Base-by-base conservation (phyloP, 352 stramenopile species). In the Globisporangium cederbergense region DNA sequence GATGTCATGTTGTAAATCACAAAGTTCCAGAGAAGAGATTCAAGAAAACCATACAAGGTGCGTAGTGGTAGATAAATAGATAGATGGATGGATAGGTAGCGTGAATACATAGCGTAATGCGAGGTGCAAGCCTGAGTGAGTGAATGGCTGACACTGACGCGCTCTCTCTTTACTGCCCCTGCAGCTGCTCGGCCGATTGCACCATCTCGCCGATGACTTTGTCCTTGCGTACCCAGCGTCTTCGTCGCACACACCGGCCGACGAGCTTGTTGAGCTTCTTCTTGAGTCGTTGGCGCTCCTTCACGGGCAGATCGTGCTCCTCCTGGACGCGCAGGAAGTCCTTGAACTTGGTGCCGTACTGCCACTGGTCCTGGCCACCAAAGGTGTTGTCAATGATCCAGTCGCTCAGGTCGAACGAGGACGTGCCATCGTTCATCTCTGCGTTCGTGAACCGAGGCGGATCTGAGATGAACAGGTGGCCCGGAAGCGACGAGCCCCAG, bases 311-410 rank as follows among this genome's bases (percentile, higher is more conserved):
- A 22, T 79, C 63, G 8, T 65, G 60, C n/a, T 78, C 74, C 40
- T 90, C 70, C n/a, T 81, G 78, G 4, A 82, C 81, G 1, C 81
- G 79, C 58, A 91, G 54, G 22, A 91, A 93, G 63, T 95, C 86
- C 66, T 91, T 89, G 64, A 95, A 93, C 66, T 85, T 90, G 22
- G 84, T 93, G 6, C 79, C 84, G 72, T 95, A 93, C 45, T 95
- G 79, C 86, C 86, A 95, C 60, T 93, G 81, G 72, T 92, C 84
- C 11, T 70, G 69, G 38, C 75, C 73, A n/a, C 84, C 86, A 25
- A 91, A 88, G 8, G 73, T 64, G 30, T 81, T 89, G 69, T 95
- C 86, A 11, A 95, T 74, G 32, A 91, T 86, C 81, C 82, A 95
- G 28, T 89, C 78, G n/a, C 74, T 74, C 28, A 92, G 65, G 61